Base-by-base conservation (phyloP, 2,329 filamentous ascomycete species). In the Fusarium oligoseptatum region DNA sequence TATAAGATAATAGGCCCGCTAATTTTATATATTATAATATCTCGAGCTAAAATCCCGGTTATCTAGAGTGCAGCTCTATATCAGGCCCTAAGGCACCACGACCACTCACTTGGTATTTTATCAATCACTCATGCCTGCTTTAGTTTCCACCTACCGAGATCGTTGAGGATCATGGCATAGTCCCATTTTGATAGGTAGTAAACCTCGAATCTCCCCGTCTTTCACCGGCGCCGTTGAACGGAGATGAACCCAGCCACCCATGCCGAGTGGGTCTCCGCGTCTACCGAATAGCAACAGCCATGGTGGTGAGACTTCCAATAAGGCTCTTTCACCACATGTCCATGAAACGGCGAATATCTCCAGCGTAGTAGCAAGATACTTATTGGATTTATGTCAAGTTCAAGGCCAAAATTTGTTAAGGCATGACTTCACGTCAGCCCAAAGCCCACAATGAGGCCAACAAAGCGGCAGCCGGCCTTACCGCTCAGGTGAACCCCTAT, bases 401-500 rank as follows among this genome's bases (percentile, higher is more conserved):
- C 15, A 15, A 9, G 14, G 29, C 20, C 45, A 20, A 34, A 22
- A 17, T 50, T 41, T 17, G 48, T 20, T 11, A 34, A 57, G 29
- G n/a, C 7, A 73, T 74, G 72, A 11, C 56, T 29, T 36, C 34
- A 2, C 8, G 43, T 41, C 34, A 61, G 8, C 7, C 14, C 50
- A 58, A 17, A 20, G 15, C 43, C 32, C 39, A 34, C 1, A 43
- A 60, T 20, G 50, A 56, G 58, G 57, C n/a, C 41, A n/a, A 36
- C 12, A 70, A 61, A 50, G 37, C 34, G n/a, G 11, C 36, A 41
- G 7, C 58, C 12, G 17, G 39, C 8, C 27, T 22, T 36, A 15
- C 20, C 12, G 48, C 37, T 32, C 72, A 67, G 41, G 29, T n/a
- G 17, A 64, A 60, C 60, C 66, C 66, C 29, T 74, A 75, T 39